Evolutionary conservation across 352 stramenopile species (phyloP).

Genomic region (Phytophthora crassamura): DNA sequence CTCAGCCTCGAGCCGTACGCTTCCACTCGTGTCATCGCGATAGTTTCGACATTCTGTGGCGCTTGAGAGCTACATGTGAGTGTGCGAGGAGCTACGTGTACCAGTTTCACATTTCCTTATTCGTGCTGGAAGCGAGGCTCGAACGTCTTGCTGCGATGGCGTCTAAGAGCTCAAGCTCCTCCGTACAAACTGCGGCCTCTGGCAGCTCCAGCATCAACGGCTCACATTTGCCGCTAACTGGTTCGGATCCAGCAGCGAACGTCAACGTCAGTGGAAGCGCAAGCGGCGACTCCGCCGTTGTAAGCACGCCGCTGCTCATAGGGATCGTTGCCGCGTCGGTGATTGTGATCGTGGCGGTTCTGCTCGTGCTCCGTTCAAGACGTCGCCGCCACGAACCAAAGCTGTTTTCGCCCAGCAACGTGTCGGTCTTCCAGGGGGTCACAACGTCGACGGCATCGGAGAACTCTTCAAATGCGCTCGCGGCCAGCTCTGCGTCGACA

Average conservation of each 20-base stretch:
- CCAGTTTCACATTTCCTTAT: constrained; percentile 29
- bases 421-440: constrained; percentile 26
- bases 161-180: constrained; percentile 25
- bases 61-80: constrained; percentile 3
- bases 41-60: constrained; percentile 26
- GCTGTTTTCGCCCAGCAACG: constrained; percentile 22
- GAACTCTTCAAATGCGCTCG: constrained; percentile 10
- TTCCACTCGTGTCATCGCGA: constrained; percentile 26
- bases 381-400: constrained; percentile 19
- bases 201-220: constrained; percentile 7
- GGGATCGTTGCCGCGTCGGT: constrained; percentile 25
- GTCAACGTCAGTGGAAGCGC: constrained; percentile 2
- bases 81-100: background rate
- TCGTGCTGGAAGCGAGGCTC: constrained; percentile 13
- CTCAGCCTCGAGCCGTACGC: constrained; percentile 7
- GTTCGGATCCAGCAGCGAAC: constrained; percentile 1
- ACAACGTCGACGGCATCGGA: constrained; percentile 22
- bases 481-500: constrained; percentile 20
- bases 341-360: constrained; percentile 19
- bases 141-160: constrained; percentile 15
- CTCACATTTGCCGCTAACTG: constrained; percentile 10
- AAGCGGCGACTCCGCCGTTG: background rate
- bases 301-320: constrained; percentile 14
- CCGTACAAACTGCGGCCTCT: background rate
- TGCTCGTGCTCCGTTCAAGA: constrained; percentile 26